Conservation (phyloP, 306 rosid species). For the Glycine soja region DNA sequence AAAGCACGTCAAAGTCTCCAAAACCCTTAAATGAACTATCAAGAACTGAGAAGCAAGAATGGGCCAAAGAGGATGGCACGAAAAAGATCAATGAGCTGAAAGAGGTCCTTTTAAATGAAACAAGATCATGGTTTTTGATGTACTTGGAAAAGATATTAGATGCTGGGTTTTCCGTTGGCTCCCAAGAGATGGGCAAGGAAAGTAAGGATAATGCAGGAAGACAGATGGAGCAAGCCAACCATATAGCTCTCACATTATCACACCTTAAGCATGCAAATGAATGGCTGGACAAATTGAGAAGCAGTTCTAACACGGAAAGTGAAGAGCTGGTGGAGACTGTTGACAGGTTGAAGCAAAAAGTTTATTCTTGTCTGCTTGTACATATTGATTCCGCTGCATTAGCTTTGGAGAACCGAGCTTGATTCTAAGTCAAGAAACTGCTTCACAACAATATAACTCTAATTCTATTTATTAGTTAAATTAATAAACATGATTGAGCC, state of each 20-base stretch:
- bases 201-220: slow-evolving; percentile 62
- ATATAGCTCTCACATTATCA: slow-evolving; percentile 73
- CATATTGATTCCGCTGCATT: slow-evolving; percentile 86
- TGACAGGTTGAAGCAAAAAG: slow-evolving; percentile 75
- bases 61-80: slow-evolving; percentile 72
- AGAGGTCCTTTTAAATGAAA: slow-evolving; percentile 68
- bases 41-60: slow-evolving; percentile 75
- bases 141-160: slow-evolving; percentile 82
- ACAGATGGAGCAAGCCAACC: slow-evolving; percentile 64
- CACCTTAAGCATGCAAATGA: slow-evolving; percentile 89
- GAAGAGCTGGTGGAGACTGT: slow-evolving; percentile 58
- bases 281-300: slow-evolving; percentile 83
- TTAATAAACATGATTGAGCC: slow-evolving; percentile 49
- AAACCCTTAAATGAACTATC: slow-evolving; percentile 57
- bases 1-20: slow-evolving; percentile 54
- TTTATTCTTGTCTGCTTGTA: slow-evolving; percentile 74
- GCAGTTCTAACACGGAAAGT: slow-evolving; percentile 52
- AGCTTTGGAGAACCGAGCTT: slow-evolving; percentile 75
- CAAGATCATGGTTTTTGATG: slow-evolving; percentile 86
- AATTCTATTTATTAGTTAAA: slow-evolving; percentile 45
- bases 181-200: slow-evolving; percentile 70
- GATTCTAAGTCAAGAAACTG: slow-evolving; percentile 41
- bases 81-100: slow-evolving; percentile 68
- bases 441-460: slow-evolving; percentile 2
- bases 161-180: slow-evolving; percentile 61